Conservation (phyloP, 805 yeast species). For the Sugiyamaella mastotermitis region DNA sequence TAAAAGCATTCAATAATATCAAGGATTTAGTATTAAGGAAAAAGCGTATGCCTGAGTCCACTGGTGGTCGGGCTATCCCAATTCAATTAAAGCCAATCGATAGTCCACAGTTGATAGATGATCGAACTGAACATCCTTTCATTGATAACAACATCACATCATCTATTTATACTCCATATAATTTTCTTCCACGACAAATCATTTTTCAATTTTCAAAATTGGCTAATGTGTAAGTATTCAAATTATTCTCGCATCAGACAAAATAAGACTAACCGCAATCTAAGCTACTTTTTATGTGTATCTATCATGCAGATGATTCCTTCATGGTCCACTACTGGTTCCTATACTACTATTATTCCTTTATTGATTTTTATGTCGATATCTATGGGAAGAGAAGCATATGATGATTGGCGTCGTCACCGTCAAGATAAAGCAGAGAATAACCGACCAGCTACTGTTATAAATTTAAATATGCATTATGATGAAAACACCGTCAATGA, state of each 20-base stretch:
- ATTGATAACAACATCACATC: conserved; percentile 70
- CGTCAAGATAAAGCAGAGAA: conserved; percentile 81
- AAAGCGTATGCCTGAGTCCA: conserved; percentile 41
- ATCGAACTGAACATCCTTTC: conserved; percentile 58
- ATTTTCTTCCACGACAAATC: conserved; percentile 83
- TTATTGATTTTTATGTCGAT: conserved; percentile 78
- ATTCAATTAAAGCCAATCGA: conserved; percentile 39
- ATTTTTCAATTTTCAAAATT: conserved; percentile 87
- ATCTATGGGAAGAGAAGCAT: conserved; percentile 88
- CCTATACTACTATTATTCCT: conserved; percentile 89
- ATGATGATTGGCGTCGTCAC: conserved; percentile 86
- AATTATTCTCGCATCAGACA: background rate
- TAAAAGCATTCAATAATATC: background rate
- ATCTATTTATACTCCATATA: conserved; percentile 72
- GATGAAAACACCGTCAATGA: conserved; percentile 8
- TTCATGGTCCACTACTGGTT: conserved; percentile 95
- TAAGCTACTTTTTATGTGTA: conserved; percentile 71
- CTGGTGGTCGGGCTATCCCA: conserved; percentile 74
- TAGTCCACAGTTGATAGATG: conserved; percentile 51
- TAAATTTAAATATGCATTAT: conserved; percentile 26
- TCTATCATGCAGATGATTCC: conserved; percentile 95
- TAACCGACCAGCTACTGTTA: conserved; percentile 42
- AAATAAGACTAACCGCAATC: background rate
- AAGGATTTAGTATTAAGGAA: conserved; percentile 25
- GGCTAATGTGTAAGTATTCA: conserved; percentile 55